Conservation (phyloP, 495 filamentous ascomycete genomes). For the Penicillium pancosmium region DNA sequence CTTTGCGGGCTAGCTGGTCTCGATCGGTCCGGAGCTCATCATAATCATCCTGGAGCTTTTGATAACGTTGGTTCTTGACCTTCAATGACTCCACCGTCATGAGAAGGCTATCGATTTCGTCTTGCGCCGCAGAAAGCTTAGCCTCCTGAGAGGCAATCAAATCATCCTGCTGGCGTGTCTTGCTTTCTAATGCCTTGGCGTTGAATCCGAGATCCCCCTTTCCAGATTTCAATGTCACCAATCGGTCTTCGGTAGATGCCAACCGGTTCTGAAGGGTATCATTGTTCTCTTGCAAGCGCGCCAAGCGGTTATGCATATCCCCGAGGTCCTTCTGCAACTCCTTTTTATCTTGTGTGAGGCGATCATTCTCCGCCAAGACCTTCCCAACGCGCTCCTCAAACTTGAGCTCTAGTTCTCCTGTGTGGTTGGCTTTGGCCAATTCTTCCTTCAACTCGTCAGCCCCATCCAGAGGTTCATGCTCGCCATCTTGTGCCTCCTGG, state of each 20-base stretch:
- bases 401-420: slow-evolving; percentile 52
- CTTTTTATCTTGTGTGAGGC: slow-evolving; percentile 54
- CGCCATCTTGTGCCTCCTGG: slow-evolving; percentile 48
- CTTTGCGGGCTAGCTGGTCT: slow-evolving; percentile 75
- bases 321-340: slow-evolving; percentile 54
- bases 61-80: slow-evolving; percentile 50
- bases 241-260: slow-evolving; percentile 49
- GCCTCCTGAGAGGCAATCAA: slow-evolving; percentile 61
- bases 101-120: slow-evolving; percentile 45
- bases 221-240: slow-evolving; percentile 47
- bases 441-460: slow-evolving; percentile 44
- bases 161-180: slow-evolving; percentile 56
- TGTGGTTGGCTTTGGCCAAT: slow-evolving; percentile 33
- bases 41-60: slow-evolving; percentile 66
- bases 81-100: slow-evolving; percentile 46
- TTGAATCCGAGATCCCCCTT: slow-evolving; percentile 48
- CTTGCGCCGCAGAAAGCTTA: slow-evolving; percentile 50
- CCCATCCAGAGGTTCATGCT: slow-evolving; percentile 38
- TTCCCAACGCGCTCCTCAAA: slow-evolving; percentile 59
- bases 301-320: slow-evolving; percentile 58
- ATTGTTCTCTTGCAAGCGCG: slow-evolving; percentile 60
- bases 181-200: slow-evolving; percentile 49
- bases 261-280: slow-evolving; percentile 51
- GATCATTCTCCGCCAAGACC: slow-evolving; percentile 52
- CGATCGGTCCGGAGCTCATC: slow-evolving; percentile 73